phyloP scores from a whole-genome alignment of 2,329 filamentous ascomycete genomes.

The Aspergillus sp. region DNA sequence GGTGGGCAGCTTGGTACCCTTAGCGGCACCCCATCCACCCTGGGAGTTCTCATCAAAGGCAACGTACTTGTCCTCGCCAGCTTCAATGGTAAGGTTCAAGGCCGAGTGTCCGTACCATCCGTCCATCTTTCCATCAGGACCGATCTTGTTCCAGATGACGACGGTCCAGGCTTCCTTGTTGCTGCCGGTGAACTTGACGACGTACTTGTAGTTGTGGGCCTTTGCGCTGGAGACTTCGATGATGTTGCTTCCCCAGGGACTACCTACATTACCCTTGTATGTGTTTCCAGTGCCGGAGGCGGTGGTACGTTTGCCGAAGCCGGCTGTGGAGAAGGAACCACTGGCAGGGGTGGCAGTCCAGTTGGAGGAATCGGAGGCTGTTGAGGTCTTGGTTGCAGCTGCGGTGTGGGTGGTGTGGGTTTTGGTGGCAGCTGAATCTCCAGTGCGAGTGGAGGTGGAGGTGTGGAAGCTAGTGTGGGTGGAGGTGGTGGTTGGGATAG shows the following conservation, averaged over 20 bases:
- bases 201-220: conserved; percentile 33
- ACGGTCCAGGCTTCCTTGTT: conserved; percentile 29
- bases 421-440: no score
- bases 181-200: conserved; percentile 26
- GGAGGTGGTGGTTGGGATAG: no score
- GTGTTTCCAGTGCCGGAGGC: conserved; percentile 13
- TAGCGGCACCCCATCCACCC: conserved; percentile 31
- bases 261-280: conserved; percentile 33
- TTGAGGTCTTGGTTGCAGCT: no score
- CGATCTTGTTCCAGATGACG: conserved; percentile 37
- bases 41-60: conserved; percentile 36
- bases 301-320: conserved; percentile 29
- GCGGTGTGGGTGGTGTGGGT: no score
- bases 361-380: no score
- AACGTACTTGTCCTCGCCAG: conserved; percentile 29
- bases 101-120: conserved; percentile 34
- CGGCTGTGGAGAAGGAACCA: conserved; percentile 13
- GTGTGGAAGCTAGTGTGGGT: no score
- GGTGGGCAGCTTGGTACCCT: conserved; percentile 21
- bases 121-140: conserved; percentile 26
- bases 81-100: conserved; percentile 24
- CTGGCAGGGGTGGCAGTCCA: conserved; percentile 20
- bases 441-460: no score
- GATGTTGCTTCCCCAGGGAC: conserved; percentile 38
- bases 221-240: conserved; percentile 26